phyloP scores from a whole-genome alignment of 1,139 yeast species.

The Geotrichum armillariae region DNA sequence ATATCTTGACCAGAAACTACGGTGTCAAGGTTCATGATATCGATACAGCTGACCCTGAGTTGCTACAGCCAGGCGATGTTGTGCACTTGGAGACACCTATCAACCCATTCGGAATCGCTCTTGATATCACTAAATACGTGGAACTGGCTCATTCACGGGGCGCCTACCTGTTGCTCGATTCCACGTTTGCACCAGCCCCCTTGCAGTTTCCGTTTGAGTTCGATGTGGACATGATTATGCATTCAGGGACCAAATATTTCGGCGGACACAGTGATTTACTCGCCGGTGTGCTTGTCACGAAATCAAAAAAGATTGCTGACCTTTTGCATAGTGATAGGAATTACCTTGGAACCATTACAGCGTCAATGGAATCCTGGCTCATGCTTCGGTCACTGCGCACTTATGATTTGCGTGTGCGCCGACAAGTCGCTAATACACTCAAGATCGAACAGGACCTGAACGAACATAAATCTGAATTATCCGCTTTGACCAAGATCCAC shows the following conservation, averaged over 20 bases:
- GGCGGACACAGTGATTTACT: constrained; percentile 94
- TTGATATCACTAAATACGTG: constrained; percentile 63
- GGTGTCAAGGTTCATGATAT: constrained; percentile 56
- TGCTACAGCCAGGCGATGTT: constrained; percentile 66
- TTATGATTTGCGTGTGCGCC: constrained; percentile 63
- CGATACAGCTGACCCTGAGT: constrained; percentile 48
- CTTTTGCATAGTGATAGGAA: constrained; percentile 60
- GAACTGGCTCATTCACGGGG: constrained; percentile 67
- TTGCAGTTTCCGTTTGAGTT: constrained; percentile 73
- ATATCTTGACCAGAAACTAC: constrained; percentile 59
- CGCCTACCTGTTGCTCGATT: constrained; percentile 70
- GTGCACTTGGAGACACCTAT: constrained; percentile 86
- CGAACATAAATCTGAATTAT: constrained; percentile 49
- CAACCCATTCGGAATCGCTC: constrained; percentile 77
- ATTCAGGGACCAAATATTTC: constrained; percentile 87
- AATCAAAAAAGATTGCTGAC: constrained; percentile 48
- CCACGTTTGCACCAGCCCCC: constrained; percentile 95
- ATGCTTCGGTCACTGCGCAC: constrained; percentile 80
- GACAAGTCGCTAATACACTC: constrained; percentile 67
- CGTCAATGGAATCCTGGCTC: constrained; percentile 72
- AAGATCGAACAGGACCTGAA: constrained; percentile 58
- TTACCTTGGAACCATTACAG: constrained; percentile 74
- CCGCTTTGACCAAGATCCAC: constrained; percentile 52
- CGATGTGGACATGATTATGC: constrained; percentile 84
- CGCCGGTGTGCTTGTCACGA: constrained; percentile 75